Base-by-base conservation (phyloP, 108 stramenopile genomes). In the Nitzschia putrida region DNA sequence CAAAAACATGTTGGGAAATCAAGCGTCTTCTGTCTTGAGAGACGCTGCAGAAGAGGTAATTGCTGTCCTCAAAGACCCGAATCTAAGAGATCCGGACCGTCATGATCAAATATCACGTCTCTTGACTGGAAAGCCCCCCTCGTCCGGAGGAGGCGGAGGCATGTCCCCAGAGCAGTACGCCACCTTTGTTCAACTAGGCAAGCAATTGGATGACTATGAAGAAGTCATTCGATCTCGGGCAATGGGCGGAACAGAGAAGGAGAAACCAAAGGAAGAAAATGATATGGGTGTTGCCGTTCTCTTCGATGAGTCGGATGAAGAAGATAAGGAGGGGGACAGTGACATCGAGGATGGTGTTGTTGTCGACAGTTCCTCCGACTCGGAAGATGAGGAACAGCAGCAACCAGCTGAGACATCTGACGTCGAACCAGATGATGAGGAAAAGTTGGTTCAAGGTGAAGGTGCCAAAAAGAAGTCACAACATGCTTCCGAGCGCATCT, bases 241-340 rank as follows among this genome's bases (percentile, higher is more conserved):
- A 51, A 22, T 43, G 42, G 26, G 45, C 56, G 61, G 69, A 49
- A 74, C 60, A n/a, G 79, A 61, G 10, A 81, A 73, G 39, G 71
- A 83, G 11, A 79, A 68, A 37, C 77, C 80, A 23, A 71, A 79
- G 23, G 68, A 95, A 47, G 95, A 97, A 64, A 95, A 95, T 56
- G 95, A 98, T 63, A 97, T 97, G 88, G 97, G 96, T 44, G 98
- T 98, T 45, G 96, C 96, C 0, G 98, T 99, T 8, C 95, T 98
- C 0, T 98, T 99, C 72, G 92, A 96, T 64, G 90, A 88, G 22
- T 96, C 95, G 45, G 94, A 91, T n/a, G 93, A 92, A 37, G 93
- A 91, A 60, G 78, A 85, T 13, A 85, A 94, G 8, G 80, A 81
- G 58, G 89, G 79, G 34, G 84, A 83, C 11, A 84, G 88, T 57